A percentile compares a stretch with the other conserved stretches of the same genome.
phyloP scores from a whole-genome alignment of 2,329 filamentous ascomycete genomes.

The Fusarium transvaalense region DNA sequence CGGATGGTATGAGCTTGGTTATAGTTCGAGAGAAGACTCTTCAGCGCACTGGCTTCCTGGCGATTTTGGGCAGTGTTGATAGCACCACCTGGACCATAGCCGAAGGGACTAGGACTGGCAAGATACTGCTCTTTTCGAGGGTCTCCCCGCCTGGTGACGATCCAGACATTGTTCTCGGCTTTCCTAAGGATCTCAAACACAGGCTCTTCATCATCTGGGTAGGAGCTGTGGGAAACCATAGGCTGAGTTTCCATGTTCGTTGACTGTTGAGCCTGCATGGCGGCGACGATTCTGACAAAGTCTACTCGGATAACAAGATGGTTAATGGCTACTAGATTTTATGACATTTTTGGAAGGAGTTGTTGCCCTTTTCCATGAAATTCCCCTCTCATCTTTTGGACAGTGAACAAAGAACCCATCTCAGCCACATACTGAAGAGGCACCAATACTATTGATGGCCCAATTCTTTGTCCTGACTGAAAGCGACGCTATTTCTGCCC shows the following conservation, averaged over 20 bases:
- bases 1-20: conserved; percentile 50
- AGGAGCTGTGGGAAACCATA: not conserved
- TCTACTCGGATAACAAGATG: conserved; percentile 5
- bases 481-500: conserved; percentile 2
- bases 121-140: conserved; percentile 53
- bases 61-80: conserved; percentile 25
- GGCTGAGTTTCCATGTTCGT: not conserved
- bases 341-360: not conserved
- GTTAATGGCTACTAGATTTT: not conserved
- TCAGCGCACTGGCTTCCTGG: conserved; percentile 41
- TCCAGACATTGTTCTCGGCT: conserved; percentile 49
- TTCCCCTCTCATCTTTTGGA: not conserved
- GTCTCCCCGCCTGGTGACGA: conserved; percentile 49
- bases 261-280: conserved; percentile 16
- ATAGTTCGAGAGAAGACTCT: conserved; percentile 34
- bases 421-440: conserved; percentile 9
- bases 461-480: conserved; percentile 31
- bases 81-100: conserved; percentile 18
- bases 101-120: conserved; percentile 40
- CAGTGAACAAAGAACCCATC: conserved; percentile 40
- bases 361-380: not conserved
- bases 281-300: not conserved
- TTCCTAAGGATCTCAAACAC: conserved; percentile 51
- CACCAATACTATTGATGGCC: conserved; percentile 1
- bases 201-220: conserved; percentile 11